Evolutionary conservation across 2,329 filamentous ascomycete species (phyloP), one percentile per base, ranked within the genome.

Genomic region (Aspergillus proliferans): DNA sequence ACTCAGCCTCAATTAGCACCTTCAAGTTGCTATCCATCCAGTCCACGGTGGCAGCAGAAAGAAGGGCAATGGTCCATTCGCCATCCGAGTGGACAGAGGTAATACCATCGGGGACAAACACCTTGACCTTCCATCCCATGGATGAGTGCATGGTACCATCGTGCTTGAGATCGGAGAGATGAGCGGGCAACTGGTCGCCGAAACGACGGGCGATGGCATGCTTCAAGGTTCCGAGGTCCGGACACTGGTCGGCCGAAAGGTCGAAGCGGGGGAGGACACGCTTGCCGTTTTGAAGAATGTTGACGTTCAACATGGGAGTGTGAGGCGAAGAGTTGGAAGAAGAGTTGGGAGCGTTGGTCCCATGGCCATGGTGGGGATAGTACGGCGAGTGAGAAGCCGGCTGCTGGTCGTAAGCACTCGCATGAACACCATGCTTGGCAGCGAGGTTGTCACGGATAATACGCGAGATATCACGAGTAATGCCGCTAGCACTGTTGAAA

Each of bases 21-120:
- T 65, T 69, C 49, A 76, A 51, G 38, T 73, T 65, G 4, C 66
- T 66, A 50, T 75, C 72, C 71, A 76, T 73, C 73, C 73, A 76
- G 26, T 74, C 72, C 2, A 73, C 66, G 9, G 67, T 69, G 15
- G 67, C 65, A 9, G 68, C 68, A 4, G 69, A 67, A 28, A 73
- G 55, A n/a, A 74, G 59, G 4, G 71, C 69, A 49, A 74, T 65
- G 18, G 68, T 66, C 73, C 72, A 75, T 43, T 75, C 71, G 34
- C 66, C 66, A 45, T 74, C 70, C 41, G 59, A 69, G 10, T 63
- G 60, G 6, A 75, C 59, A 6, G 56, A 47, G 12, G 64, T 53
- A n/a, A 75, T 51, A 4, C 73, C 73, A 45, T 73, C 65, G 1
- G 72, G 67, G 1, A 75, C 58, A 66, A 66, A 72, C 2, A 67